Evolutionary conservation across 371 early-diverging fungal species (phyloP), one percentile per base, ranked within the genome.

Genomic region (Scutellospora calospora): DNA sequence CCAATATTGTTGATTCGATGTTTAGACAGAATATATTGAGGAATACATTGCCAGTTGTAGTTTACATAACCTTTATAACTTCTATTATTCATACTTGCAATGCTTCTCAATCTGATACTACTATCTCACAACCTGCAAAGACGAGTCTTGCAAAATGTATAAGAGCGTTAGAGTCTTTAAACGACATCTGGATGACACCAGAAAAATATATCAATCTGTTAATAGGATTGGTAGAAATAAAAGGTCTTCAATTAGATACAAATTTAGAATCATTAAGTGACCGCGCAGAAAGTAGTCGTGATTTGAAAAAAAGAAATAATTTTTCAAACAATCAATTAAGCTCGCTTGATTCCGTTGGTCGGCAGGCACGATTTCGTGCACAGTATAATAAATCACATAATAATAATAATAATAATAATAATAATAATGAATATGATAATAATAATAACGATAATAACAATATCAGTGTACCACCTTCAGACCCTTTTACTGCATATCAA

Each of bases 41-140:
- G 14, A 31, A 66, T 54, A 16, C 41, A 3, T 45, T 81, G 14
- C 57, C 51, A 6, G 14, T 51, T 25, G 25, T 54, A 14, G 51
- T 81, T 31, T 81, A 75, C 55, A n/a, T 45, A 25, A 27, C 73
- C 16, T 82, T 82, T 51, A 77, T 38, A 16, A 45, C 79, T 18
- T 57, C 78, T 35, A 63, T 78, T 51, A 57, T 79, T 45, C 82
- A 82, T 45, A 62, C 78, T 27, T 78, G 59, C 54, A 82, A 79
- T 72, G 82, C 82, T 4, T 38, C 72, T 12, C 63, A 69, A 72
- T 16, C 38, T 14, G 73, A 82, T 22, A 25, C 31, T 2, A 38
- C 31, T 25, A 25, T 82, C n/a, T 69, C 78, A 27, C 69, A 62
- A 57, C 35, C 79, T 5, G 71, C 82, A 29, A 77, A 78, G 22